Evolutionary conservation across 805 yeast genomes (phyloP), one percentile per base, ranked within the genome.

Genomic region (Zygotorulaspora chibaensis): DNA sequence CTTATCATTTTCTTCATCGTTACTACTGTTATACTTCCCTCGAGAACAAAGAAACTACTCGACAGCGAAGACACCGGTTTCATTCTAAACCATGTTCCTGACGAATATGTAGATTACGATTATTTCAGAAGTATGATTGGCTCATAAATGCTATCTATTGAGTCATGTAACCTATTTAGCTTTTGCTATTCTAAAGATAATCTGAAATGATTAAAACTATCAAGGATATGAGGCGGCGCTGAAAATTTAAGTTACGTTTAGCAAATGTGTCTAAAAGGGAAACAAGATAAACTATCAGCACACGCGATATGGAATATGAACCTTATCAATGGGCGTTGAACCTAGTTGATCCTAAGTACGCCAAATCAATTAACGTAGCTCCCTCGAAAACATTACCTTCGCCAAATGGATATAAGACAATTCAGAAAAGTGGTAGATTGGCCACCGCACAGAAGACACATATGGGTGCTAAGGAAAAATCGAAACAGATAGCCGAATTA

Each of bases 391-490:
- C 54, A 23, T 18, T 58, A 8, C 57, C 62, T 3, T 36, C 57
- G 3, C 67, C 67, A 15, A 55, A 57, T n/a, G 67, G 66, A 3
- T 63, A 51, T 39, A 43, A 51, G 43, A 40, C 44, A 9, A 17
- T 35, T 10, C 47, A 45, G 18, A 36, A 26, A 33, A 43, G 42
- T 9, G 45, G 40, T 33, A 42, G 38, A 10, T 34, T 51, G 15
- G 29, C 48, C n/a, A 36, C 42, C 9, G 41, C 43, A 16, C 33
- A 47, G n/a, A 48, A 30, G 31, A 46, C 41, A n/a, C 37, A 15
- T 15, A 27, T 16, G 7, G 39, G 40, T 18, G 38, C 45, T 2
- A 37, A 20, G 8, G 42, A 29, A n/a, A 47, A 38, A 13, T 41
- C 39, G 3, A 35, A 43, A 15, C 48, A 46, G 18, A 30, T 51